Percentiles rank a stretch among this genome's conserved stretches.
Evolutionary conservation across 805 yeast species (phyloP).

Genomic region (Candida krabiensis): DNA sequence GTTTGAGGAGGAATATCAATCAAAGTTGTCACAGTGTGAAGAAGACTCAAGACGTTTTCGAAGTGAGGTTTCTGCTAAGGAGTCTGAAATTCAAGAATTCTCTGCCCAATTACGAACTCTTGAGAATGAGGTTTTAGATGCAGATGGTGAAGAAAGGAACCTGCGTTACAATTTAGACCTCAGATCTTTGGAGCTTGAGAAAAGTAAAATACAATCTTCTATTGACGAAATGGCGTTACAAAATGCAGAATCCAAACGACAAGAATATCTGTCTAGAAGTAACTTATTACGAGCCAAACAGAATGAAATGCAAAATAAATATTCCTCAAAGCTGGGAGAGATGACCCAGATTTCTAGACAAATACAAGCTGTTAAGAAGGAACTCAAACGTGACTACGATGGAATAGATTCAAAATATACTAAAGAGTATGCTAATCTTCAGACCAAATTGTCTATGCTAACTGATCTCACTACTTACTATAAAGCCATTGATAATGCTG

Average conservation of each 20-base stretch:
- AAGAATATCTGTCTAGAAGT: conserved; percentile 60
- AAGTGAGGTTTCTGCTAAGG: conserved; percentile 26
- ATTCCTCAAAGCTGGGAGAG: conserved; percentile 84
- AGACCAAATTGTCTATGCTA: conserved; percentile 71
- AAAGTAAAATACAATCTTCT: conserved; percentile 22
- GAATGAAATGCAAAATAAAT: conserved; percentile 55
- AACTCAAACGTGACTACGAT: conserved; percentile 68
- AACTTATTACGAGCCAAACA: conserved; percentile 48
- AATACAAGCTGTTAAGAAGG: conserved; percentile 51
- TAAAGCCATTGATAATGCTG: conserved; percentile 86
- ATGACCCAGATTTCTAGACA: conserved; percentile 80
- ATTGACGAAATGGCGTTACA: conserved; percentile 37
- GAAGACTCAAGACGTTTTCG: conserved; percentile 11
- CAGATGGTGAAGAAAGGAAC: conserved; percentile 60
- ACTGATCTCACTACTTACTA: conserved; percentile 81
- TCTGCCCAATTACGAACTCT: conserved; percentile 56
- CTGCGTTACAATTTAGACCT: conserved; percentile 44
- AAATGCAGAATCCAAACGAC: conserved; percentile 56
- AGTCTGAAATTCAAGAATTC: conserved; percentile 27
- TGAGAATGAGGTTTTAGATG: conserved; percentile 52
- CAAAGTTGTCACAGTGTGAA: conserved; percentile 15
- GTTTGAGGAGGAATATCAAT: conserved; percentile 23
- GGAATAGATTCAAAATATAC: conserved; percentile 64
- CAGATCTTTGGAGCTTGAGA: conserved; percentile 43
- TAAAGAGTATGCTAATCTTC: conserved; percentile 71